phyloP scores from a whole-genome alignment of 139 green algal genomes.

The Picochlorum sp. region DNA sequence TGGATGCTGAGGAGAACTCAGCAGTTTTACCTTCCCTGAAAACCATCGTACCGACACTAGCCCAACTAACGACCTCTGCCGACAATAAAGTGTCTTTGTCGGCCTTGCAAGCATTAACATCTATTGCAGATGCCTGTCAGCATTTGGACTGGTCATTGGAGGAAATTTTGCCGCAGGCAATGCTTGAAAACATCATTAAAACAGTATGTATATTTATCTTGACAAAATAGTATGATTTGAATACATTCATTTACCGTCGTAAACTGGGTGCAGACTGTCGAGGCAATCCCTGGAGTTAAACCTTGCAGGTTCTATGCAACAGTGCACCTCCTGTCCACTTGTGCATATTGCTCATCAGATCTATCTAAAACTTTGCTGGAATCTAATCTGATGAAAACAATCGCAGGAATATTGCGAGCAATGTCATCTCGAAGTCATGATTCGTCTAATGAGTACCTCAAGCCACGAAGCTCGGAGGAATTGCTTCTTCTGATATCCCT shows the following conservation, averaged over 20 bases:
- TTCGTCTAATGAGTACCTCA: too few relatives aligned
- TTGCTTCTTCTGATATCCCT: background rate
- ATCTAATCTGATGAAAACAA: too few relatives aligned
- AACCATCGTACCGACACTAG: slow-evolving; percentile 76
- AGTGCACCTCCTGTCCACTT: too few relatives aligned
- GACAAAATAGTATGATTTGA: too few relatives aligned
- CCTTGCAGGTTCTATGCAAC: too few relatives aligned
- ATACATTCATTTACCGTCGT: too few relatives aligned
- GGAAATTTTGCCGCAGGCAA: slow-evolving; percentile 51
- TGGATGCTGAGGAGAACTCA: slow-evolving; percentile 7
- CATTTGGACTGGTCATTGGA: slow-evolving; percentile 38
- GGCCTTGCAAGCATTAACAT: slow-evolving; percentile 71
- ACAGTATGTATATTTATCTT: slow-evolving; percentile 39
- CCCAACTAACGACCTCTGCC: slow-evolving; percentile 74
- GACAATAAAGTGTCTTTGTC: slow-evolving; percentile 83
- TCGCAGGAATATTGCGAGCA: too few relatives aligned
- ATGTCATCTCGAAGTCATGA: too few relatives aligned
- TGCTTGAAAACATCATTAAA: slow-evolving; percentile 66
- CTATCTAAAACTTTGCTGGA: background rate
- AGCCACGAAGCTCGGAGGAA: too few relatives aligned
- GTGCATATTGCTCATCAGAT: background rate
- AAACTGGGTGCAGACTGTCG: too few relatives aligned
- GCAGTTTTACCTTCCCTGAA: slow-evolving; percentile 37
- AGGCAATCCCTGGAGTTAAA: too few relatives aligned
- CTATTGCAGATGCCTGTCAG: slow-evolving; percentile 64